Evolutionary conservation across 495 filamentous ascomycete species (phyloP), one percentile per base, ranked within the genome.

Genomic region (Bryoglossum gracile): DNA sequence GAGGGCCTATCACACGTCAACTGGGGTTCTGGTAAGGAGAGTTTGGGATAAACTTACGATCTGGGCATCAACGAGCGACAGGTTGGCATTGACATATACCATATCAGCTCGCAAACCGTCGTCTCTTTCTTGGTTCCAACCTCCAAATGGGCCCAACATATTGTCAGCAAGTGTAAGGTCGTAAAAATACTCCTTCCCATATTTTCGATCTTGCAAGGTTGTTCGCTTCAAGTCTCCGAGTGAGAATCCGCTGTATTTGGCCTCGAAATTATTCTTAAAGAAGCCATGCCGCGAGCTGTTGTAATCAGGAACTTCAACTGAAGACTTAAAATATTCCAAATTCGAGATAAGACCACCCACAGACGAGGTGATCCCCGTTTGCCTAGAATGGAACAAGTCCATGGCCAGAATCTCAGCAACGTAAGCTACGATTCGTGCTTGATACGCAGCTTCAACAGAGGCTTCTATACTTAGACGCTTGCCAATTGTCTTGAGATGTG

Each of bases 21-120:
- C 14, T 36, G 54, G 5, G 11, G 36, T 22, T 36, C 17, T 1
- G 8, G 2, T 13, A 36, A 30, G 26, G 3, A 14, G 2, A 8
- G 26, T 3, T 24, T 2, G n/a, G n/a, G n/a, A 10, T 30, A 16
- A 50, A 78, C 86, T 69, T 77, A 89, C 83, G 52, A 92, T 78
- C 69, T 97, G 88, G 28, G 91, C 83, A 60, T 96, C 89, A 36
- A 97, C 87, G 13, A 95, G 68, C 16, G 88, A 92, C 47, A 98
- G 60, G 61, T 97, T 96, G 56, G 86, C 60, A 63, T 98, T 97
- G 28, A 90, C 92, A 53, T 76, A 77, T 58, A 79, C 78, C 62
- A 97, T 80, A 60, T 97, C 94, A 25, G 74, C 74, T 44, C 70
- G 69, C 65, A 94, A 91, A 0, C 91, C 90, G 49, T 81, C 77